Percentiles rank a stretch among this genome's conserved stretches.
phyloP scores from a whole-genome alignment of 2,329 filamentous ascomycete genomes.

The Cladophialophora bantiana region DNA sequence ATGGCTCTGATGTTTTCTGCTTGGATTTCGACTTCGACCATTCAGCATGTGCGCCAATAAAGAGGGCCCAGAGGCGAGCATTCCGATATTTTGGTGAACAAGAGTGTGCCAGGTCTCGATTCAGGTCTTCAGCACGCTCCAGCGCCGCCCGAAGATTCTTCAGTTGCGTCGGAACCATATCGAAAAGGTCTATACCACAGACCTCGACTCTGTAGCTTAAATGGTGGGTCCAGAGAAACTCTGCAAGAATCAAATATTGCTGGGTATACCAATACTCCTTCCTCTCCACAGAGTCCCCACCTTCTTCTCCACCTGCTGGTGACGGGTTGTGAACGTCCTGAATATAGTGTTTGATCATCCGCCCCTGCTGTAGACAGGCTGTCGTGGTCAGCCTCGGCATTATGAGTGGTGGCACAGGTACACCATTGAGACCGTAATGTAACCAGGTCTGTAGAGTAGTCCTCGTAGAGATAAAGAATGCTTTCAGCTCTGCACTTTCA shows the following conservation, averaged over 20 bases:
- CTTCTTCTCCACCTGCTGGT: neutral
- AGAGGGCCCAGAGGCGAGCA: conserved; percentile 1
- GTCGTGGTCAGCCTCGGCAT: neutral
- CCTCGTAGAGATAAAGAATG: neutral
- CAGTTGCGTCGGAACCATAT: conserved; percentile 1
- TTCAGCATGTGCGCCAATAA: neutral
- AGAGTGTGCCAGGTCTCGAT: neutral
- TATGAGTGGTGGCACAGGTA: neutral
- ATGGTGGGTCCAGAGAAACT: neutral
- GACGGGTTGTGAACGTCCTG: neutral
- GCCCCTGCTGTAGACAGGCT: neutral
- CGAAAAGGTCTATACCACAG: neutral
- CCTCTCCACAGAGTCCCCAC: neutral
- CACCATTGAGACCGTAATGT: neutral
- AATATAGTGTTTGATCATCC: conserved; percentile 6
- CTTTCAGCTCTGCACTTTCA: neutral
- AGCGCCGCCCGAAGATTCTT: neutral
- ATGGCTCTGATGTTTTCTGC: neutral
- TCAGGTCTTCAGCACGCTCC: neutral
- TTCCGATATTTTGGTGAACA: neutral
- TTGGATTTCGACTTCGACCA: neutral
- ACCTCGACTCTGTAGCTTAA: conserved; percentile 2
- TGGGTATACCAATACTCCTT: neutral
- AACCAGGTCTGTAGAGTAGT: neutral
- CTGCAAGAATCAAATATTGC: conserved; percentile 1